Base-by-base conservation (phyloP, 331 rosid genomes). In the Malus hybrid region DNA sequence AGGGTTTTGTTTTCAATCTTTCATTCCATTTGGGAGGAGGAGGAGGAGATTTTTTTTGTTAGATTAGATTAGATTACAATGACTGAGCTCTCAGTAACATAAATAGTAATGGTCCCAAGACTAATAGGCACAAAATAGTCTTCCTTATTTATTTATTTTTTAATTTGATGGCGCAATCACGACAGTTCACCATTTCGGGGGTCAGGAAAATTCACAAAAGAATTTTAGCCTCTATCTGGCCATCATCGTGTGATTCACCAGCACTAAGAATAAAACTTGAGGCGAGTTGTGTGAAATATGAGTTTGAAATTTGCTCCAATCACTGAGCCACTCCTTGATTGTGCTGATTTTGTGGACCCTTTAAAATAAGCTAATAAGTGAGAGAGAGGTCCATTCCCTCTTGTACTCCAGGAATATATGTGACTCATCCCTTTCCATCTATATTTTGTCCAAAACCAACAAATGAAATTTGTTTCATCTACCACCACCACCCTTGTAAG, bases 341-440 rank as follows among this genome's bases (percentile, higher is more conserved):
- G 73, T 74, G 66, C 79, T 77, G 97, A 89, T 89, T 89, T 87
- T 74, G 93, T 91, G 98, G 96, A 78, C 93, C 48, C 83, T 65
- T 9, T 57, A 66, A 85, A 79, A 75, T 77, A 64, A 42, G n/a
- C 5, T 39, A 32, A 5, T 14, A 33, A 5, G 46, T 11, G 15
- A 9, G 15, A 73, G 65, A 42, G 48, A 42, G 48, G 48, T 42
- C 48, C 14, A 42, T 42, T 1, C 48, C 14, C 48, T 42, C 48
- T 42, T 42, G 48, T 42, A 42, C 14, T 10, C 48, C 5, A 42
- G 48, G 48, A 42, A 42, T 42, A 42, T 88, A 42, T 52, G 13
- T 83, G 91, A 79, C 69, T 84, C 76, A 46, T 89, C 87, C 69
- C 88, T 85, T 85, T 89, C 96, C 96, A 73, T 70, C 81, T 69